Evolutionary conservation across 768 basidiomycete species (phyloP), one percentile per base, ranked within the genome.

Genomic region (Lactarius sanguifluus): DNA sequence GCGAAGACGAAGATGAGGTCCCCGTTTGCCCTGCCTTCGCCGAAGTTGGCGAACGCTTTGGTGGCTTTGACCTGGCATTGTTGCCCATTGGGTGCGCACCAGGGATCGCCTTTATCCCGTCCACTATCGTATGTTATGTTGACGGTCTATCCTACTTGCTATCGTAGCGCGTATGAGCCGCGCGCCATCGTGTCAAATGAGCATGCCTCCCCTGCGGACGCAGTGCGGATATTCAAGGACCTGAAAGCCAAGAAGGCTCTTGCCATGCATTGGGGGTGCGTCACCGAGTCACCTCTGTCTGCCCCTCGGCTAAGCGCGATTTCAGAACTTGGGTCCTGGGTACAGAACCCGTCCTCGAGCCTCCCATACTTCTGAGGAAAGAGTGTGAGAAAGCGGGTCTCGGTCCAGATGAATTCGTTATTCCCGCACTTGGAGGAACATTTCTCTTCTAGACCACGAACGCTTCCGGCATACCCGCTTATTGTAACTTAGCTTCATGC

Each of bases 241-340:
- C 77, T 88, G 56, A 77, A 77, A 57, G 84, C 87, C 50, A 81
- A 82, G 75, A 80, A 79, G 64, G 88, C 85, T 0, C 71, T 90
- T 10, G 88, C 83, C 0, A 89, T 90, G 82, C 89, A 89, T 73
- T 89, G 87, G 87, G 87, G 85, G 84, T 85, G 70, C 34, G 81
- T 73, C 25, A 52, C 25, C 23, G 13, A 52, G 23, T 59, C 38
- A 40, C 57, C 18, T 18, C 30, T 45, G 15, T 36, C 56, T 43
- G 34, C 52, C 47, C 59, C 45, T 12, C 23, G 15, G 64, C 36
- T 57, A 23, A 62, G 34, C 13, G 28, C 40, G 23, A 38, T 9
- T 8, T 59, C 56, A 85, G 83, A 16, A 83, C 85, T 1, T 87
- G 85, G 83, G 74, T 81, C 0, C 73, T 86, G 41, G 85, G 85